Conservation (phyloP, 139 green algal species). For the Chlamydomonas applanata region DNA sequence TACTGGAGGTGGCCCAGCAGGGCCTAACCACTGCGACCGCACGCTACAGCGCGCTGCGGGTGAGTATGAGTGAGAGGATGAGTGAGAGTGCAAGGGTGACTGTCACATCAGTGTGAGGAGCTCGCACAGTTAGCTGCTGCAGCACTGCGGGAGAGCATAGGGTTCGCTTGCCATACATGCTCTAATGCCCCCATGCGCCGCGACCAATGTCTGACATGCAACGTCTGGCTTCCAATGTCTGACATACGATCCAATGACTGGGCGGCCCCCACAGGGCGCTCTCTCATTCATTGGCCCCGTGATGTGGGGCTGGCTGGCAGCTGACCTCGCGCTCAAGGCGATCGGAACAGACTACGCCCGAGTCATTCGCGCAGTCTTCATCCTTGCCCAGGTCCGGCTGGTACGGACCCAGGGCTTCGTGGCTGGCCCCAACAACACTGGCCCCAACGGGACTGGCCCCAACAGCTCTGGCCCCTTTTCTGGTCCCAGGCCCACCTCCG, state of each 20-base stretch:
- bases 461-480: background rate
- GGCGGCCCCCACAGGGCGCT: constrained; percentile 29
- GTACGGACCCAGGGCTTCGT: constrained; percentile 37
- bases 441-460: background rate
- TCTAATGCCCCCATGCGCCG: too few relatives aligned
- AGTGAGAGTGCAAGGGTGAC: too few relatives aligned
- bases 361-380: constrained; percentile 69
- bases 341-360: constrained; percentile 80
- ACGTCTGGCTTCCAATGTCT: too few relatives aligned
- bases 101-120: too few relatives aligned
- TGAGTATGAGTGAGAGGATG: background rate
- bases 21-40: constrained; percentile 46
- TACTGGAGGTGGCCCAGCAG: constrained; percentile 55
- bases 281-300: constrained; percentile 68
- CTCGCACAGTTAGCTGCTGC: too few relatives aligned
- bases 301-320: constrained; percentile 78
- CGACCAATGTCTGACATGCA: too few relatives aligned
- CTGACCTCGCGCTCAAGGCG: constrained; percentile 68
- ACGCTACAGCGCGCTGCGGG: constrained; percentile 62
- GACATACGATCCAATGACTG: too few relatives aligned
- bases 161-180: background rate
- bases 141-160: too few relatives aligned
- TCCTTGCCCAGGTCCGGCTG: constrained; percentile 64
- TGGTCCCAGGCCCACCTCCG: background rate
- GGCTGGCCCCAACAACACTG: background rate